A percentile compares a stretch with the other conserved stretches of the same genome.
phyloP scores from a whole-genome alignment of 768 basidiomycete genomes.

The Psilocybe subaeruginosa region DNA sequence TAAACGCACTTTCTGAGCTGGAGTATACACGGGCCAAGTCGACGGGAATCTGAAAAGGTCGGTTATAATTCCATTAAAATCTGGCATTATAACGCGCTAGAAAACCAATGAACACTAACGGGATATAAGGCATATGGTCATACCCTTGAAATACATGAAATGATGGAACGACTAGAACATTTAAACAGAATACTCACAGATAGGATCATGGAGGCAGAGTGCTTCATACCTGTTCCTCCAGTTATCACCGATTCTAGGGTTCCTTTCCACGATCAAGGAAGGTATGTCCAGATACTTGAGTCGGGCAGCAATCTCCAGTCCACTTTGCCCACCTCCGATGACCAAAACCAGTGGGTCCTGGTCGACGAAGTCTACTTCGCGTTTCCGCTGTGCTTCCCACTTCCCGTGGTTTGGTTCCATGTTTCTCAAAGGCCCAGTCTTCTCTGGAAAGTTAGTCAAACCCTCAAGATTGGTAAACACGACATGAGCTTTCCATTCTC shows the following conservation, averaged over 20 bases:
- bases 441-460: slow-evolving; percentile 46
- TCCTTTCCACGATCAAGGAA: slow-evolving; percentile 58
- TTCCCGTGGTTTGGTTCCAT: slow-evolving; percentile 45
- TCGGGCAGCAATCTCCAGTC: slow-evolving; percentile 57
- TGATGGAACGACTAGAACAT: neutral
- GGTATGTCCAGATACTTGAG: slow-evolving; percentile 53
- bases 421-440: slow-evolving; percentile 42
- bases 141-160: slow-evolving; percentile 35
- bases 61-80: neutral
- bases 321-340: slow-evolving; percentile 59
- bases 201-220: slow-evolving; percentile 55
- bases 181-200: slow-evolving; percentile 36
- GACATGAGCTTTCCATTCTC: slow-evolving; percentile 57
- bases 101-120: slow-evolving; percentile 31
- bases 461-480: slow-evolving; percentile 54
- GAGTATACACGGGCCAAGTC: slow-evolving; percentile 57
- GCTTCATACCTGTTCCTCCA: slow-evolving; percentile 65
- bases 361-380: slow-evolving; percentile 46
- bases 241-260: slow-evolving; percentile 53
- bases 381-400: slow-evolving; percentile 47
- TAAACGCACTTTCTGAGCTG: slow-evolving; percentile 47
- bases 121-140: slow-evolving; percentile 59
- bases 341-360: slow-evolving; percentile 56
- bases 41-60: slow-evolving; percentile 47
- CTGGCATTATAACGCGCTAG: neutral